Conservation (phyloP, 2,329 filamentous ascomycete species). For the Fusarium praegraminearum region DNA sequence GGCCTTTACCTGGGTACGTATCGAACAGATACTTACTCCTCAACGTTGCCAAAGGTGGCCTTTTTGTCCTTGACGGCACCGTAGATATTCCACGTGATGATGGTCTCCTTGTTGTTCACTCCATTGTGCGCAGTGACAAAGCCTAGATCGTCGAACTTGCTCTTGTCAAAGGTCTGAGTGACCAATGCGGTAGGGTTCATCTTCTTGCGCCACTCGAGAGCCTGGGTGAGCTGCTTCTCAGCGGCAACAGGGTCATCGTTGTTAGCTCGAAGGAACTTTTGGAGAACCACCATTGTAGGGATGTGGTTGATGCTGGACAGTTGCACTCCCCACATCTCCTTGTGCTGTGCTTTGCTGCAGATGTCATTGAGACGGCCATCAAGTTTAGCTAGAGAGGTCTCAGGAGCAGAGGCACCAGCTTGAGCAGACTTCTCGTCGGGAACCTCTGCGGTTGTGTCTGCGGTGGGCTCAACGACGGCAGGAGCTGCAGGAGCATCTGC, state of each 20-base stretch:
- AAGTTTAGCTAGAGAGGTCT: constrained; percentile 65
- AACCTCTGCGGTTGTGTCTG: constrained; percentile 10
- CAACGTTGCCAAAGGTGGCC: constrained; percentile 83
- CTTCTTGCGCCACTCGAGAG: constrained; percentile 85
- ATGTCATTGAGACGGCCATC: constrained; percentile 70
- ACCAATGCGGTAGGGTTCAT: constrained; percentile 77
- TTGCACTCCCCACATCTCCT: constrained; percentile 88
- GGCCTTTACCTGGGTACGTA: background rate
- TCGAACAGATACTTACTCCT: constrained; percentile 72
- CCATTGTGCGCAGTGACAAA: constrained; percentile 80
- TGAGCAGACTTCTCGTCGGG: constrained; percentile 26
- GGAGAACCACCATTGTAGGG: constrained; percentile 84
- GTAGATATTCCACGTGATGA: constrained; percentile 95
- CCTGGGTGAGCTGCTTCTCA: constrained; percentile 80
- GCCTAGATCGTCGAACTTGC: constrained; percentile 82
- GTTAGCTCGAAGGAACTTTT: constrained; percentile 95
- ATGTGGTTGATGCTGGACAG: constrained; percentile 71
- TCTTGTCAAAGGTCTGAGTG: constrained; percentile 71
- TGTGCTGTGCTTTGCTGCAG: constrained; percentile 68
- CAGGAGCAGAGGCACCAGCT: constrained; percentile 20
- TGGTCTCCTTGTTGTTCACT: constrained; percentile 65
- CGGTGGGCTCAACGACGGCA: background rate
- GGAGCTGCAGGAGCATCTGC: constrained; percentile 27
- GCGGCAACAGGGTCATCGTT: constrained; percentile 79
- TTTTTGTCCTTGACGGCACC: constrained; percentile 85